Conservation (phyloP, 352 stramenopile genomes). For the Pythium myriotylum region DNA sequence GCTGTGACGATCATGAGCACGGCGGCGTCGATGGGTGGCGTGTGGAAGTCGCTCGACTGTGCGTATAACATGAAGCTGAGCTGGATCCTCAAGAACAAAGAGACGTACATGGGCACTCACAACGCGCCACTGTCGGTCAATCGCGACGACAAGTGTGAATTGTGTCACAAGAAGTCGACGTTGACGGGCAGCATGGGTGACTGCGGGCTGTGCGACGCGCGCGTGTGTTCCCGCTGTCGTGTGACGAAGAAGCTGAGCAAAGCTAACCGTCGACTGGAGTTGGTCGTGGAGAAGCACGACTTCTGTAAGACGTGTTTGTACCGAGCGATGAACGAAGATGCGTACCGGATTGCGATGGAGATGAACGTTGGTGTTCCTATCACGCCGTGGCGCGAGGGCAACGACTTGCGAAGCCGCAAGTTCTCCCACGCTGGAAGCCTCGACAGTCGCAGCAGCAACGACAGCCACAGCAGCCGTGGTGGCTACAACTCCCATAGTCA, state of each 20-base stretch:
- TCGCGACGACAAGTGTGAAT: constrained; percentile 5
- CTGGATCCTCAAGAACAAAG: constrained; percentile 42
- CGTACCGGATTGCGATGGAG: constrained; percentile 13
- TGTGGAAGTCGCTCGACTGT: constrained; percentile 32
- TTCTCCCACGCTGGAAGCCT: no score
- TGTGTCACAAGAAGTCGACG: constrained; percentile 16
- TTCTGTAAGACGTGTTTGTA: constrained; percentile 22
- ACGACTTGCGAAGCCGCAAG: no score
- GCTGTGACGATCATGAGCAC: constrained; percentile 39
- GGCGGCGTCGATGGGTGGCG: constrained; percentile 36
- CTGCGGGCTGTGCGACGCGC: constrained; percentile 15
- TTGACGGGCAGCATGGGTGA: constrained; percentile 7
- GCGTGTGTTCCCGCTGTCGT: constrained; percentile 18
- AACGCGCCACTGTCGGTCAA: not conserved
- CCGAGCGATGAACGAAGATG: constrained; percentile 17
- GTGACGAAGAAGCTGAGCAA: constrained; percentile 20
- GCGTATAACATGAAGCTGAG: constrained; percentile 29
- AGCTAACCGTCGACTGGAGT: constrained; percentile 8
- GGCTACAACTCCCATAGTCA: no score
- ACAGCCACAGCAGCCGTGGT: no score
- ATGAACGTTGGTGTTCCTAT: constrained; percentile 15
- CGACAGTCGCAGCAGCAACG: no score
- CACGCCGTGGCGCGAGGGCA: constrained; percentile 26
- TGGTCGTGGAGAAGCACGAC: constrained; percentile 12
- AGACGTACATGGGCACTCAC: constrained; percentile 6